Evolutionary conservation across 768 basidiomycete species (phyloP).

Genomic region (Sistotremastrum niveocremeum): DNA sequence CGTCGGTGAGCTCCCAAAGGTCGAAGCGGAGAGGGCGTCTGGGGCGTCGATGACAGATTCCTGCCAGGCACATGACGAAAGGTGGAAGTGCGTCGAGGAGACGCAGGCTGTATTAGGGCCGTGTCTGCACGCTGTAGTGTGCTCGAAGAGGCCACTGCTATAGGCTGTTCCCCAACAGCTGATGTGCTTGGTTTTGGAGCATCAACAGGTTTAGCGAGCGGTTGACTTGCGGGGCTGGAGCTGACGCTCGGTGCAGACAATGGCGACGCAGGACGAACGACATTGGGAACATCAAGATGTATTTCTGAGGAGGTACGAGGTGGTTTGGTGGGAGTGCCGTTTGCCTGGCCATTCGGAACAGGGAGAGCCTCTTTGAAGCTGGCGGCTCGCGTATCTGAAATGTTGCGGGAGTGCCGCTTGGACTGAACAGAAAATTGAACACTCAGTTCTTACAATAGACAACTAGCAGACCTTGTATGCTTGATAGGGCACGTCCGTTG

Average conservation of each 20-base stretch:
- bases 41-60: no score
- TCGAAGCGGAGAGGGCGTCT: no score
- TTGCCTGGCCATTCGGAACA: neutral
- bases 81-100: no score
- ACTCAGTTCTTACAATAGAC: neutral
- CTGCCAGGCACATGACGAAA: no score
- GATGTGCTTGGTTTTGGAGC: no score
- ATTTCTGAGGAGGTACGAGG: neutral
- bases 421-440: constrained; percentile 17
- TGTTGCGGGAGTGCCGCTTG: constrained; percentile 32
- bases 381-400: constrained; percentile 17
- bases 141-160: no score
- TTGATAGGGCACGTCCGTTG: constrained; percentile 32
- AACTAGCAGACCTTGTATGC: constrained; percentile 28
- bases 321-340: neutral
- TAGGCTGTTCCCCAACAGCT: no score
- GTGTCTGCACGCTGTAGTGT: no score
- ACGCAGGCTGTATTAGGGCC: no score
- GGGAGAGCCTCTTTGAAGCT: constrained; percentile 7
- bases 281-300: neutral
- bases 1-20: no score
- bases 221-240: constrained; percentile 4
- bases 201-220: neutral
- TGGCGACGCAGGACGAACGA: constrained; percentile 11
- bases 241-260: constrained; percentile 11